These are phyloP conservation scores for Annona squamosa DNA, from an alignment of 164 flowering plant genomes.

Conservation along the genomic window DNA sequence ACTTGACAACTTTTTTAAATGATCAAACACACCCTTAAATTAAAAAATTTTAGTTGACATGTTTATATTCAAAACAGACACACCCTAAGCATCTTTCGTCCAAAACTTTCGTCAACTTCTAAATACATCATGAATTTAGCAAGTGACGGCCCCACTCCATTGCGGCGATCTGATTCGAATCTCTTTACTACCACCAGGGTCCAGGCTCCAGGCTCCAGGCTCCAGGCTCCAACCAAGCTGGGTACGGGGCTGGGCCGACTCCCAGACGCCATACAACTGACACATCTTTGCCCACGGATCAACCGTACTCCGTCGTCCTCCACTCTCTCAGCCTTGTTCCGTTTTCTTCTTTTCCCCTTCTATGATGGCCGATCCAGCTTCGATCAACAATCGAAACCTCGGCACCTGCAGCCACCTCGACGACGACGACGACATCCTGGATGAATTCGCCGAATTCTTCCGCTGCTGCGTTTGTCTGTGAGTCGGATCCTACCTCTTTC, in stretches of 20 bases:
- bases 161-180: too few species aligned
- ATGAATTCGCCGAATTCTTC: neutral
- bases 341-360: neutral
- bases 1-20: too few species aligned
- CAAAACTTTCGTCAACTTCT: too few species aligned
- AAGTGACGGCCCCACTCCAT: too few species aligned
- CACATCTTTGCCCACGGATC: neutral
- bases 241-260: neutral
- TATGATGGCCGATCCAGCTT: neutral
- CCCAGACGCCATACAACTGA: neutral
- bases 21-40: too few species aligned
- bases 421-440: neutral
- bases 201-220: neutral
- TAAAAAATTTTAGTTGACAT: too few species aligned
- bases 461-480: conserved; percentile 3
- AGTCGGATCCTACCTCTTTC: neutral
- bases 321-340: neutral
- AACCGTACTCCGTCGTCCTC: neutral
- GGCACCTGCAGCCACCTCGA: neutral
- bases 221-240: neutral
- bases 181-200: too few species aligned
- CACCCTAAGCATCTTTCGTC: too few species aligned
- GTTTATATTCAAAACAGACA: too few species aligned
- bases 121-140: too few species aligned
- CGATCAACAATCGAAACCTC: neutral